Evolutionary conservation across 2,329 filamentous ascomycete species (phyloP), one percentile per base, ranked within the genome.

Genomic region (Ascochyta clinopodiicola): DNA sequence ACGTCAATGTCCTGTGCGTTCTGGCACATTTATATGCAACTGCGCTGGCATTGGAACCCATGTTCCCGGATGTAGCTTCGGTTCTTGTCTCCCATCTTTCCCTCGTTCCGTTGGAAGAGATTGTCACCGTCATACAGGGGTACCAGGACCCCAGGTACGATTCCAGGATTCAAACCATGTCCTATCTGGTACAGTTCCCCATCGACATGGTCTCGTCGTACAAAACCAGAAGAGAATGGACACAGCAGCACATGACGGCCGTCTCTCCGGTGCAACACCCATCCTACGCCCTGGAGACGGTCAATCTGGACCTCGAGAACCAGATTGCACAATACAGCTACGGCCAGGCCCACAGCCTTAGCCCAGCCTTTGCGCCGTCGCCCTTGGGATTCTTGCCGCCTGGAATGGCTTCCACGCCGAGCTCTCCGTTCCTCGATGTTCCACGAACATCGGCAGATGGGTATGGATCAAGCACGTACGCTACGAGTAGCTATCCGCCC

Each of bases 1-100:
- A 94, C 62, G 84, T 90, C 22, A 90, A 86, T 56, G 89, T 92
- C 1, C 82, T 97, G 63, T 82, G 96, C 47, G 88, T 96, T 59
- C 87, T 98, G 50, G 90, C 92, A 10, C 91, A 98, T 72, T 92
- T 96, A 75, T 98, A 96, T 78, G 93, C 91, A 0, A 87, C 92
- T 17, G 92, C 92, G 3, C 82, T 98, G 56, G 86, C 92, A 35
- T 85, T 98, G 77, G 93, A 97, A 77, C 91, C 92, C 15, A 84
- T 97, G 58, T 97, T 96, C 74, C 92, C 93, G 2, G 92, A 96
- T 73, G 89, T 97, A 64, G 93, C 92, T 42, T 89, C 92, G 19
- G 89, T 92, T 44, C 96, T 97, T 75, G 92, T 78, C 49, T 76
- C 78, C 4, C 74, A 77, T 54, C 82, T 96, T 63, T 88, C 91